These are phyloP conservation scores for Monosporascus sp. DNA, from an alignment of 2,329 filamentous ascomycete genomes.

Conservation along the genomic window DNA sequence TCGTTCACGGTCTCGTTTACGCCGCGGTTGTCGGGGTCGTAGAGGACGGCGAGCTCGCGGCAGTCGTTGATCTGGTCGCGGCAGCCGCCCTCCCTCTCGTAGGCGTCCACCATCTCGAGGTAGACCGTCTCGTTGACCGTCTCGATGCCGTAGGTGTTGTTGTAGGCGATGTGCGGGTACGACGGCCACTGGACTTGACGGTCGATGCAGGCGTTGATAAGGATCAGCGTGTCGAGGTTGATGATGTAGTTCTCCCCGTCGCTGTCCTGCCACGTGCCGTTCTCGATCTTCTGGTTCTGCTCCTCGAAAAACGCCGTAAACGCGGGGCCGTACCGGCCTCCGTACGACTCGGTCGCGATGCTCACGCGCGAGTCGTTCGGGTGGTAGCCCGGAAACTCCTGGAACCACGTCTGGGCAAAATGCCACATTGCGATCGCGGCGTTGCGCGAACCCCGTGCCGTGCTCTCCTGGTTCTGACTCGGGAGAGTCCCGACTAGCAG, in stretches of 20 bases:
- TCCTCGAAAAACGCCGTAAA: constrained; percentile 26
- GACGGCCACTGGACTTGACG: constrained; percentile 35
- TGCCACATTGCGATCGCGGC: constrained; percentile 56
- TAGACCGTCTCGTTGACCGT: constrained; percentile 33
- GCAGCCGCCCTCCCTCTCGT: constrained; percentile 38
- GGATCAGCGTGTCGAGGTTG: constrained; percentile 38
- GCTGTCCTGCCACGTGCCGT: constrained; percentile 23
- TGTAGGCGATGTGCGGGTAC: constrained; percentile 38
- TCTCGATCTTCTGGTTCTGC: constrained; percentile 27
- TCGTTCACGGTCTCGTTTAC: constrained; percentile 39
- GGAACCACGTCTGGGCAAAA: constrained; percentile 54
- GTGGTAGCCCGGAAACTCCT: constrained; percentile 49
- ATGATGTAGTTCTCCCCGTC: constrained; percentile 24
- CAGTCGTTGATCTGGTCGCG: constrained; percentile 49
- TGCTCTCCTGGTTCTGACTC: constrained; percentile 39
- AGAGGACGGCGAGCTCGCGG: constrained; percentile 37
- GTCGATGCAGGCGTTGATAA: constrained; percentile 56
- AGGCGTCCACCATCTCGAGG: constrained; percentile 24
- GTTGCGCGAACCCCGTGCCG: constrained; percentile 43
- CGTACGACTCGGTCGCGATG: constrained; percentile 30
- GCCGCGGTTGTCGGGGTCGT: constrained; percentile 45
- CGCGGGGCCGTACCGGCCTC: constrained; percentile 28
- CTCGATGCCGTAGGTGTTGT: constrained; percentile 40
- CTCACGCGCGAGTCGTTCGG: constrained; percentile 54
- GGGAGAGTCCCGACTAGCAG: constrained; percentile 49